Base-by-base conservation (phyloP, 108 stramenopile genomes). In the Fragilariopsis cylindrus region DNA sequence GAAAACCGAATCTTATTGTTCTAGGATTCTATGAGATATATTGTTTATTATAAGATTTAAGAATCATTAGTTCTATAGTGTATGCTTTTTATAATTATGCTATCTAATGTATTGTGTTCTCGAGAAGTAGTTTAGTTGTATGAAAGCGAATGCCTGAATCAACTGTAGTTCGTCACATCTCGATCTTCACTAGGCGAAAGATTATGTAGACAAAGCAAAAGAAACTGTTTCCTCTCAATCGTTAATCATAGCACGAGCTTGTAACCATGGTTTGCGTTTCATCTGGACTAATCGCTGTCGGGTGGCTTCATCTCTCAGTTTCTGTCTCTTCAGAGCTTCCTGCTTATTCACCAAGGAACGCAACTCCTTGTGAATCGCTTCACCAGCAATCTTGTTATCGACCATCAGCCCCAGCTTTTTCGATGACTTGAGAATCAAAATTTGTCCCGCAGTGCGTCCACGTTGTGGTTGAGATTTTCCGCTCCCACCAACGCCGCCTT, bases 181-280 rank as follows among this genome's bases (percentile, higher is more conserved):
- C 13, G 9, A 13, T 52, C 50, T 52, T 52, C 50, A 13, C 13
- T 52, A 52, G 50, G 30, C 30, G 30, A 30, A 30, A 30, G 30
- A 30, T 30, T 30, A 30, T 30, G 30, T 30, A 30, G 30, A 30
- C 30, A 30, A 30, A 30, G 2, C 30, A 30, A 30, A 30, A 30
- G 30, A 2, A 30, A 30, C 30, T 30, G 30, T 30, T 30, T 30
- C 30, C 30, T 53, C 52, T 68, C 48, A 78, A 43, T 50, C 75
- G 42, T 71, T 30, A 41, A 74, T 69, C 45, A 71, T 52, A 30
- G 74, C 88, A 48, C 85, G 78, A 8, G 86, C 87, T 68, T 92
- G 94, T 57, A 96, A 71, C 84, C 86, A 96, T 7, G 90, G 88
- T 65, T 96, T 96, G 42, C 95, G 79, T 60, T 93, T 87, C 95